Conservation (phyloP, 2,329 filamentous ascomycete species). For the Fusarium sp. region DNA sequence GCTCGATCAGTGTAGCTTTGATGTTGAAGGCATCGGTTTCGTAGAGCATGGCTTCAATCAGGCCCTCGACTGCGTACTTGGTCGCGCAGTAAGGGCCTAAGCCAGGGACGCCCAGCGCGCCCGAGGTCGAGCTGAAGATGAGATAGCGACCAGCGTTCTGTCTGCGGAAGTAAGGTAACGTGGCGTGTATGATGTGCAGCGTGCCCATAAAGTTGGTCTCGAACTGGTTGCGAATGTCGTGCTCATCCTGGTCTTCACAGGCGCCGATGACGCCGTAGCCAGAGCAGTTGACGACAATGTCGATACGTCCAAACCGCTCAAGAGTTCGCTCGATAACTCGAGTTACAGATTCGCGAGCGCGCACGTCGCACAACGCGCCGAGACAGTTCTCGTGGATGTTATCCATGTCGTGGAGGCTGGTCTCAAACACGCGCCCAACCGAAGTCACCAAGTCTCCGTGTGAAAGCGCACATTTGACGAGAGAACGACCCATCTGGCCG, state of each 20-base stretch:
- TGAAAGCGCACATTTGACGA: conserved; percentile 83
- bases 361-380: conserved; percentile 88
- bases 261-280: conserved; percentile 96
- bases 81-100: conserved; percentile 95
- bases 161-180: conserved; percentile 85
- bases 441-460: conserved; percentile 87
- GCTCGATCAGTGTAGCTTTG: conserved; percentile 92
- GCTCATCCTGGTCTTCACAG: conserved; percentile 96
- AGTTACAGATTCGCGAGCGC: conserved; percentile 80
- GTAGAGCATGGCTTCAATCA: conserved; percentile 97
- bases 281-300: conserved; percentile 92
- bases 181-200: conserved; percentile 89
- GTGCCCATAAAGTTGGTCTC: conserved; percentile 98
- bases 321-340: conserved; percentile 77
- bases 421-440: conserved; percentile 85
- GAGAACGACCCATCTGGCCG: conserved; percentile 94
- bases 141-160: conserved; percentile 83
- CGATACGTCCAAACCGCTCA: conserved; percentile 80
- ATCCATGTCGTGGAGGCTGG: conserved; percentile 76
- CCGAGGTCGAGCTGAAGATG: conserved; percentile 93
- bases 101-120: conserved; percentile 92
- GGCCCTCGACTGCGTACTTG: conserved; percentile 94
- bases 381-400: conserved; percentile 78
- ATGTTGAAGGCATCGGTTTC: conserved; percentile 92
- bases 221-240: conserved; percentile 94